These are phyloP conservation scores for Psidium guajava DNA, from an alignment of 345 rosid species.

Conservation along the genomic window DNA sequence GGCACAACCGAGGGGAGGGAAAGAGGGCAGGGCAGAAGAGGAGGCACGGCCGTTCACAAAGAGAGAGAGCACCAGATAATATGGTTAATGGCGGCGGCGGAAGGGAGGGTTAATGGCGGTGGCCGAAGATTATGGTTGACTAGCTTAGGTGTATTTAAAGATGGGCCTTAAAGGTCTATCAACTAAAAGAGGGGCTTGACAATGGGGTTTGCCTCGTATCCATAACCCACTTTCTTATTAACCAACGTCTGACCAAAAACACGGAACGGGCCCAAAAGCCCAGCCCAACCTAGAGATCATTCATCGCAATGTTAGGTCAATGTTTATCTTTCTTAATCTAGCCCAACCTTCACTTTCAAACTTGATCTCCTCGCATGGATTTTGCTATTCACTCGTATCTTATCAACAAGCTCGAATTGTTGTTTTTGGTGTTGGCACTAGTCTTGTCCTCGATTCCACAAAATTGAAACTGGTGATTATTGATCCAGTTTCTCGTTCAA, in stretches of 20 bases:
- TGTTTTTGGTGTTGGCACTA: too few species aligned
- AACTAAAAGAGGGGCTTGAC: neutral
- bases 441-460: too few species aligned
- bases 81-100: neutral
- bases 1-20: neutral
- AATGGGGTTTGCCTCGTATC: neutral
- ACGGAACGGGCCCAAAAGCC: neutral
- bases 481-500: too few species aligned
- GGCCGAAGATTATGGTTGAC: neutral
- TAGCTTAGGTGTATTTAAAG: neutral
- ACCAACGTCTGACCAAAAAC: neutral
- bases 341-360: too few species aligned
- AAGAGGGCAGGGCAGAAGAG: too few species aligned
- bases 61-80: neutral
- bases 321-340: too few species aligned
- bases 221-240: neutral
- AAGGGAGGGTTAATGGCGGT: neutral
- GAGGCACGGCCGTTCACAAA: neutral
- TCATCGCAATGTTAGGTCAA: too few species aligned
- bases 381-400: too few species aligned
- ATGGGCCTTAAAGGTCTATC: neutral
- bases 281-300: neutral
- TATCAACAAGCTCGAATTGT: too few species aligned
- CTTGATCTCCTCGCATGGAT: too few species aligned
- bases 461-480: too few species aligned